Conservation (phyloP, 805 yeast species). For the Spathaspora passalidarum region DNA sequence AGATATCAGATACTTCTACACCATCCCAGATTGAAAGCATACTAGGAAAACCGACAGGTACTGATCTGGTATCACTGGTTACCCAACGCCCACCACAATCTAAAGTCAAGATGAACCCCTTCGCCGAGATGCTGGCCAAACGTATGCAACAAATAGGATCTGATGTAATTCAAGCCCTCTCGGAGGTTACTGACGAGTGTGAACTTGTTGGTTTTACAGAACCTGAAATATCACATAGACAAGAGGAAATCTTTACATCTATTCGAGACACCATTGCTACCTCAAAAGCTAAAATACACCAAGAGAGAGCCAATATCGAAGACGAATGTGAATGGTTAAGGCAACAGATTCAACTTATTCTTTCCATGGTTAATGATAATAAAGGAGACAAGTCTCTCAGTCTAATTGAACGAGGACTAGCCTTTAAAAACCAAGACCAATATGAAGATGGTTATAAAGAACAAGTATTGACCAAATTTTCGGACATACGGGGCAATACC, state of each 20-base stretch:
- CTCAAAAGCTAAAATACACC: conserved; percentile 27
- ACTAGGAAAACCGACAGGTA: background rate
- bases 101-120: background rate
- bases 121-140: background rate
- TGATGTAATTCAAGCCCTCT: conserved; percentile 34
- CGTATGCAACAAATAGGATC: conserved; percentile 30
- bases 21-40: background rate
- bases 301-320: conserved; percentile 37
- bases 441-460: conserved; percentile 30
- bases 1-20: background rate
- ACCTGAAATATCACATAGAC: conserved; percentile 48
- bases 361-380: conserved; percentile 37
- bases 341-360: conserved; percentile 38
- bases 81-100: background rate
- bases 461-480: conserved; percentile 18
- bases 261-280: conserved; percentile 48
- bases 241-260: conserved; percentile 46
- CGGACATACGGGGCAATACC: conserved; percentile 1
- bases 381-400: conserved; percentile 25
- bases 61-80: background rate
- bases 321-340: conserved; percentile 46
- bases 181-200: conserved; percentile 45
- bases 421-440: conserved; percentile 23
- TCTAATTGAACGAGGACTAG: conserved; percentile 27
- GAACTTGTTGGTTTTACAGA: conserved; percentile 53